Conservation (phyloP, 192 early-diverging fungal species). For the Linnemannia schmuckeri region DNA sequence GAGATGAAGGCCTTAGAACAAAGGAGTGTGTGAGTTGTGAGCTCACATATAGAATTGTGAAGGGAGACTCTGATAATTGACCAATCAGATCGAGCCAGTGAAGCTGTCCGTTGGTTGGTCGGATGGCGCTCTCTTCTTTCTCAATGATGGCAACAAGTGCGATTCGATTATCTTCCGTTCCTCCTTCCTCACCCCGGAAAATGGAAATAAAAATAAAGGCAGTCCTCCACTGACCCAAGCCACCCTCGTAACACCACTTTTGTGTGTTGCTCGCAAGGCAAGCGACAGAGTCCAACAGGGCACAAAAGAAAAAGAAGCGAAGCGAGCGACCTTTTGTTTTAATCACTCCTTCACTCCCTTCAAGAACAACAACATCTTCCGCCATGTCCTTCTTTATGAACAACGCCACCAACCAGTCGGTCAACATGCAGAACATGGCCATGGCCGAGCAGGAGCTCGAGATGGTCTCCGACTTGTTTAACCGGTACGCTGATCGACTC, state of each 20-base stretch:
- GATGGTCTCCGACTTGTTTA: constrained; percentile 85
- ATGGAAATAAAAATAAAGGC: not conserved
- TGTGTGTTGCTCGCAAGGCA: not conserved
- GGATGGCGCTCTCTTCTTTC: not conserved
- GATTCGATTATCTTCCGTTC: not conserved
- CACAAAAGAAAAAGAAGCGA: not conserved
- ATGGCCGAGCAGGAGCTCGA: constrained; percentile 88
- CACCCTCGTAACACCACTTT: not conserved
- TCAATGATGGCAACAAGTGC: not conserved
- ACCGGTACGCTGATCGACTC: constrained; percentile 61
- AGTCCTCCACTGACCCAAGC: not conserved
- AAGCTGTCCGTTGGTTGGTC: not conserved
- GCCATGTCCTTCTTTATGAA: constrained; percentile 60
- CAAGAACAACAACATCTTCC: constrained; percentile 4
- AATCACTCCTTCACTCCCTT: constrained; percentile 2
- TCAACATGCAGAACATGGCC: constrained; percentile 75
- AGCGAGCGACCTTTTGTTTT: not conserved
- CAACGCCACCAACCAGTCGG: constrained; percentile 58
- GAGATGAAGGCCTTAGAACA: constrained; percentile 3
- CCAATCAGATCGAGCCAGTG: constrained; percentile 48
- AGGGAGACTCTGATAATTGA: not conserved
- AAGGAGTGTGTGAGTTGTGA: not conserved
- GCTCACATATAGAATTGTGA: not conserved
- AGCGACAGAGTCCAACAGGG: not conserved
- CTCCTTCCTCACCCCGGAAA: not conserved